Percentiles rank a stretch among this genome's conserved stretches.
These are phyloP conservation scores for Bipolaris sorokiniana DNA, from an alignment of 2,329 filamentous ascomycete species.

Conservation along the genomic window DNA sequence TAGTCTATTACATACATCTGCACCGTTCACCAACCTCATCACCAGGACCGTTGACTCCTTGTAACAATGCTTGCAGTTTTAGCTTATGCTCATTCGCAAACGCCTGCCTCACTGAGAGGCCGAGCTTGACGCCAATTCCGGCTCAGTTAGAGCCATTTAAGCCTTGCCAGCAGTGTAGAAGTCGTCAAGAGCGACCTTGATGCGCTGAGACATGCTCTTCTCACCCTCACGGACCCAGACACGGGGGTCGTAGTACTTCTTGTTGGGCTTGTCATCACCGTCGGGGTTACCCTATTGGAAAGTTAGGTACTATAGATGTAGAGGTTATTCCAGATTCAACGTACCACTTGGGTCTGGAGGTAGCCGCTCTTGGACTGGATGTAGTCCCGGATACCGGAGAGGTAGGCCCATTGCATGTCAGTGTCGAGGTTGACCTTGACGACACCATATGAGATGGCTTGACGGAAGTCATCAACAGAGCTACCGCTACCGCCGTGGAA, in stretches of 20 bases:
- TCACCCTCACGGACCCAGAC: conserved; percentile 97
- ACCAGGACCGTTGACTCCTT: conserved; percentile 2
- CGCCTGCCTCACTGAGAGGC: conserved; percentile 18
- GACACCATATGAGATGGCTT: conserved; percentile 72
- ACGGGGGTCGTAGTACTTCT: conserved; percentile 82
- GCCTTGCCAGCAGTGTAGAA: conserved; percentile 85
- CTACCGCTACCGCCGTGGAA: conserved; percentile 98
- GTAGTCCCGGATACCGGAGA: conserved; percentile 91
- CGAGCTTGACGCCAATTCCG: not conserved
- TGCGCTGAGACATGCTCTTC: conserved; percentile 85
- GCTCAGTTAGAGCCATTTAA: conserved; percentile 54
- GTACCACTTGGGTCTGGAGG: conserved; percentile 72
- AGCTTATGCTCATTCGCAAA: conserved; percentile 18
- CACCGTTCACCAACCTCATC: conserved; percentile 15
- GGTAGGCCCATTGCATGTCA: conserved; percentile 90
- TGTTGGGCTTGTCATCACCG: conserved; percentile 97
- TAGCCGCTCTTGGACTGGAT: conserved; percentile 90
- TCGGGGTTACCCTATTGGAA: conserved; percentile 78
- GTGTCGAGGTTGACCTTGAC: conserved; percentile 99
- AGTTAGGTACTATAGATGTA: not conserved
- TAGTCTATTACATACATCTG: conserved; percentile 16
- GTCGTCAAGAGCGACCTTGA: conserved; percentile 81
- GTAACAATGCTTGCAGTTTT: not conserved
- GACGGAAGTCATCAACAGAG: conserved; percentile 81
- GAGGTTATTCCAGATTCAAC: not conserved